Base-by-base conservation (phyloP, 441 rosid species). In the Adansonia gregorii region DNA sequence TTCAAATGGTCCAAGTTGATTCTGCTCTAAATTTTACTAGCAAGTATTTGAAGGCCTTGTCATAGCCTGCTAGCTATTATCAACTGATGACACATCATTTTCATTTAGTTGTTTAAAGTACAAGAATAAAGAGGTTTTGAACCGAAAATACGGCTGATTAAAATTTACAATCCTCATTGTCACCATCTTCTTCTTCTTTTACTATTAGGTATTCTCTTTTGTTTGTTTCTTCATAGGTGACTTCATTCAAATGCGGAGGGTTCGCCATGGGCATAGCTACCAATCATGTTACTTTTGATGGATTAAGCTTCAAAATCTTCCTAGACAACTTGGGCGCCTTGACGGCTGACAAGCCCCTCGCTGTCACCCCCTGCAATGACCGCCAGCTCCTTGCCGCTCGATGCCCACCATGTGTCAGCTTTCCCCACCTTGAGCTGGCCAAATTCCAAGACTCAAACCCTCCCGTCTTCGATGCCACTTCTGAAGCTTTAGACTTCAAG, bases 181-280 rank as follows among this genome's bases (percentile, higher is more conserved):
- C 12, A 27, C 14, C 67, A 1, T 60, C 15, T 60, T 14, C 39
- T 35, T 35, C 39, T 35, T 35, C 0, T 35, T 35, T 24, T 11
- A 24, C 8, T 39, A 6, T 10, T 20, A n/a, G 24, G 8, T 46
- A 6, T 48, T 3, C 19, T 20, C 1, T 20, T 27, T n/a, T 48
- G 6, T 51, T 1, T 48, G 41, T 8, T 14, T 27, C 27, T 65
- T 11, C 10, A 70, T 82, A 93, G 97, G 73, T 94, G 41, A 94
- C 97, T 61, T 88, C 92, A 20, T 91, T 92, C 78, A 85, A 83
- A 72, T 92, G 98, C 6, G 98, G 97, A 27, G 94, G 98, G n/a
- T 94, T 94, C 76, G 89, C 88, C 15, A 85, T 92, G 75, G 97
- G 94, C 27, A 2, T 85, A 27, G 78, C 91, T 15, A 89, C 88